Conservation (phyloP, 768 basidiomycete genomes). For the Leccinum disarticulatum region DNA sequence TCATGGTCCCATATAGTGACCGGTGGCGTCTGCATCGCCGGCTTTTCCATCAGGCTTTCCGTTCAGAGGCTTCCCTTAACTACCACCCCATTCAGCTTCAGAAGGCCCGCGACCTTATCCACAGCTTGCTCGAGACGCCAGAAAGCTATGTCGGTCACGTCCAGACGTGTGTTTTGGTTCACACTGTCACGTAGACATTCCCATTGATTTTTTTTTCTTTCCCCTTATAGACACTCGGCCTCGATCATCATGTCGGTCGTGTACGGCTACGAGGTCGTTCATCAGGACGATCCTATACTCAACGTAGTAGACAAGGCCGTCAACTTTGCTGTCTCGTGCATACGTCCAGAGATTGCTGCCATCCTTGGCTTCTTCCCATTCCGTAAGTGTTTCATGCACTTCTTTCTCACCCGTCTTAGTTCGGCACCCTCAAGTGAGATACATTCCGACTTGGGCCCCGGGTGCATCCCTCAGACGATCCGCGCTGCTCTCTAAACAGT, state of each 20-base stretch:
- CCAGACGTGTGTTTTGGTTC: slow-evolving; percentile 22
- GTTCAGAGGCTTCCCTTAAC: slow-evolving; percentile 16
- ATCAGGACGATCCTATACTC: slow-evolving; percentile 28
- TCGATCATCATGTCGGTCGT: slow-evolving; percentile 32
- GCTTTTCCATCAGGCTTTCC: slow-evolving; percentile 30
- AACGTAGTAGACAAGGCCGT: slow-evolving; percentile 26
- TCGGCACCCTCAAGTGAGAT: slow-evolving; percentile 25
- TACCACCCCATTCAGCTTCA: slow-evolving; percentile 27
- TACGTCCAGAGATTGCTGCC: slow-evolving; percentile 31
- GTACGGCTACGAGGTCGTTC: slow-evolving; percentile 31
- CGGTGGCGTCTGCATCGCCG: slow-evolving; percentile 32
- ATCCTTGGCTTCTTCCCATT: slow-evolving; percentile 39
- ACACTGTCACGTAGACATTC: not conserved
- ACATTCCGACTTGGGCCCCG: slow-evolving; percentile 42
- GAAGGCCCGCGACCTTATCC: slow-evolving; percentile 26
- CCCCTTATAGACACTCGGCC: slow-evolving; percentile 20
- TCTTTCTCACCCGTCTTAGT: not conserved
- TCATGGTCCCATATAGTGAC: slow-evolving; percentile 28
- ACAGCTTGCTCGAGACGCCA: slow-evolving; percentile 25
- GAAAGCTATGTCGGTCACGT: slow-evolving; percentile 20
- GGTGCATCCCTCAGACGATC: slow-evolving; percentile 36
- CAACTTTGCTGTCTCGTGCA: slow-evolving; percentile 18
- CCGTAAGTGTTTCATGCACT: slow-evolving; percentile 26
- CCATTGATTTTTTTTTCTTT: not conserved
- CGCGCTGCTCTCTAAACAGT: slow-evolving; percentile 25